Evolutionary conservation across 202 grass and related monocot genomes (phyloP), one percentile per base, ranked within the genome.

Genomic region (Musa balbisiana): DNA sequence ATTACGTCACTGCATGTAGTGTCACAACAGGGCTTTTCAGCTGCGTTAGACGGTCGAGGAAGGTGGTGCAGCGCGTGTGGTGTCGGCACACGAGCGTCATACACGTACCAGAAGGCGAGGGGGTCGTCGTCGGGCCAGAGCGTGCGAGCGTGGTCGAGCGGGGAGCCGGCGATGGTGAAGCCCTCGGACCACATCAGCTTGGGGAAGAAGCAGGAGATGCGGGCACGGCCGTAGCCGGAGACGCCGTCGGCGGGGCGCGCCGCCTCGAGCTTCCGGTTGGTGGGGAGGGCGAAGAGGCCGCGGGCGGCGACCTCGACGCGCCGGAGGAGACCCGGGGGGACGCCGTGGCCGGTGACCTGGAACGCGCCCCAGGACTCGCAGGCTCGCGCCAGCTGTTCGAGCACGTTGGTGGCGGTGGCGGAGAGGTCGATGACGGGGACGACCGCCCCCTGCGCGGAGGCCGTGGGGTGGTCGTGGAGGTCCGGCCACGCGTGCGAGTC

Each of bases 151-250:
- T 95, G 85, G 52, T 82, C 21, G 22, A 87, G 77, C 62, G 87
- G 89, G 52, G 78, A 77, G 68, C 69, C 76, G 19, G 82, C 76
- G 82, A 99, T 95, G 80, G 87, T 91, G 91, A 95, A 99, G 5
- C 95, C 95, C 92, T 99, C 95, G 17, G 85, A 95, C 95, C 95
- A 99, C 91, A 95, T 95, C 72, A 78, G 83, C 87, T 95, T 99
- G 82, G 95, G 79, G 85, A 99, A 99, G 83, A 90, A 88, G 78
- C 86, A 87, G 29, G 95, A 99, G 79, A 99, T 90, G 82, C 91
- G 91, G 53, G 82, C 80, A 56, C 85, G 83, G 50, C 95, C 95
- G 81, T 92, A 99, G 68, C 95, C 95, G 58, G 87, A 83, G 62
- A 84, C 25, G 74, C 84, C 79, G 11, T 83, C 91, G 10, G 79